These are phyloP conservation scores for Amaranthus cruentus DNA, from an alignment of 148 eudicot genomes.

Conservation along the genomic window DNA sequence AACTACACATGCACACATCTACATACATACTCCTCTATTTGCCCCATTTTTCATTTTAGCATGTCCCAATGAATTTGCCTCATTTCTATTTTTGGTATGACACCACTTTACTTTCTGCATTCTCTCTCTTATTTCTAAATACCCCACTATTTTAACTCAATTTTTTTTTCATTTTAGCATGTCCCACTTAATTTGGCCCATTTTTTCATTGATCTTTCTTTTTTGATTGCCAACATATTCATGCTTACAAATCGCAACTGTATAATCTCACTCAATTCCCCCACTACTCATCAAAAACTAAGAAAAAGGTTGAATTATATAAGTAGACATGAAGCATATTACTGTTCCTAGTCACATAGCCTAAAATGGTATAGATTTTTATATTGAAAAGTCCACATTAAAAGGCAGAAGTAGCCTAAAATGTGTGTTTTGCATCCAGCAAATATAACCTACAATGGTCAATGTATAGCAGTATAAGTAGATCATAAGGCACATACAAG, in stretches of 20 bases:
- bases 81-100: too few species aligned
- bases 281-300: background rate
- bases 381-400: background rate
- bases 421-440: background rate
- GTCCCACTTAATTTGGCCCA: background rate
- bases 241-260: background rate
- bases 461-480: background rate
- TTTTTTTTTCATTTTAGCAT: too few species aligned
- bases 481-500: background rate
- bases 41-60: background rate
- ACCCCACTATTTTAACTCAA: too few species aligned
- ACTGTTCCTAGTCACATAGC: too few species aligned
- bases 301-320: background rate
- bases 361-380: background rate
- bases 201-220: background rate
- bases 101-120: too few species aligned
- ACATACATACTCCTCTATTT: background rate
- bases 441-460: background rate
- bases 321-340: background rate
- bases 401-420: background rate
- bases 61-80: too few species aligned
- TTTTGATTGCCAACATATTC: background rate
- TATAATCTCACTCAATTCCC: background rate
- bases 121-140: too few species aligned
- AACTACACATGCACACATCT: background rate